Evolutionary conservation across 192 early-diverging fungal genomes (phyloP), one percentile per base, ranked within the genome.

Genomic region (Coemansia guatemalensis): DNA sequence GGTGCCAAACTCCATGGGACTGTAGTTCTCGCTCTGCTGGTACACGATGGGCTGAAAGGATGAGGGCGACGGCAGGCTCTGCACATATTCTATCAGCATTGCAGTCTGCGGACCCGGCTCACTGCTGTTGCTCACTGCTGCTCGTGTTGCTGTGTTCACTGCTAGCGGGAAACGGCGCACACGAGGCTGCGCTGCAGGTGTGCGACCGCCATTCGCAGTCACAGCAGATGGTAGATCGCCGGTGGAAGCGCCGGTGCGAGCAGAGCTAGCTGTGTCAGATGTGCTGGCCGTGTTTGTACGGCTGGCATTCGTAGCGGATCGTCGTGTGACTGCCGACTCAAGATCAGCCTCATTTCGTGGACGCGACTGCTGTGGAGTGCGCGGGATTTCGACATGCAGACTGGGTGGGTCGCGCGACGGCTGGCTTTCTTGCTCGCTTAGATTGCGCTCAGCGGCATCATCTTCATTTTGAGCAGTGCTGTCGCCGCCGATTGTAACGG

Each of bases 1-100:
- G 21, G 86, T 78, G 24, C 84, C 84, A 78, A 91, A 91, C 30
- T 88, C 88, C 54, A 93, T 79, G 9, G 91, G 91, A 62, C 89
- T 91, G n/a, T 84, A 88, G 55, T 88, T 74, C 47, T 90, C 88
- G 54, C 75, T 85, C 20, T 84, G 82, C 53, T 90, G 87, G 61
- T 89, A 90, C 49, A 93, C 87, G 41, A 88, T 84, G 2, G 89
- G 86, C 65, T 91, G 91, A 66, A 91, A 90, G 0, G 87, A 83
- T 7, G 87, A 89, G 14, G 90, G 90, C 27, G 88, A 89, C 23
- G 90, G 90, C 33, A 92, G 72, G 65, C 86, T 90, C 65, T 89
- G 88, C 60, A 74, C 78, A 22, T 71, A 75, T 64, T 81, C 78
- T 26, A 75, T 71, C 41, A 81, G 84, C 57, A 89, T 81, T 9